Conservation (phyloP, 2,329 filamentous ascomycete species). For the Stachybotrys chlorohalonatus region DNA sequence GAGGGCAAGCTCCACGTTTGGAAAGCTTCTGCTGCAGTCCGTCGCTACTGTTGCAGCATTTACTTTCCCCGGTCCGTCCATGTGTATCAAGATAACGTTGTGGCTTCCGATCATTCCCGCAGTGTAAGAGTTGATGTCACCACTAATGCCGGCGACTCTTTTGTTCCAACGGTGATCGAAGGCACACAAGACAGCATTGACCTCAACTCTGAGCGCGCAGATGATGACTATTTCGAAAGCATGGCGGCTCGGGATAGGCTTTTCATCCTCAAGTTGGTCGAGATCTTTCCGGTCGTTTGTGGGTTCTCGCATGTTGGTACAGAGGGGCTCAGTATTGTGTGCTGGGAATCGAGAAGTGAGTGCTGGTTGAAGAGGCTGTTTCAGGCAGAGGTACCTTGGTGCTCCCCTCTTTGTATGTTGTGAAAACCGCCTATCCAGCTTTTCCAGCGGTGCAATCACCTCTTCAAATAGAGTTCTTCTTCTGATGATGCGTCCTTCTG, state of each 20-base stretch:
- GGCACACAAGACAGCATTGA: constrained; percentile 4
- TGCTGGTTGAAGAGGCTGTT: neutral
- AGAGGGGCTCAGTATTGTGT: neutral
- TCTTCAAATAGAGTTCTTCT: neutral
- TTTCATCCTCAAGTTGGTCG: neutral
- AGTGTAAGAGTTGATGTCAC: constrained; percentile 19
- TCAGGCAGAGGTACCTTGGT: neutral
- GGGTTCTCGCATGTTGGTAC: neutral
- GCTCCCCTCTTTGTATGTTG: neutral
- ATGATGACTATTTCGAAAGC: constrained; percentile 5
- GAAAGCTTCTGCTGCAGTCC: constrained; percentile 7
- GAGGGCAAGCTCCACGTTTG: constrained; percentile 7
- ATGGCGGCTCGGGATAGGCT: neutral
- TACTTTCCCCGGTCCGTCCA: constrained; percentile 10
- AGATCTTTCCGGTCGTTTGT: neutral
- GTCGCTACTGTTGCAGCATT: constrained; percentile 4
- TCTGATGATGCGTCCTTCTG: neutral
- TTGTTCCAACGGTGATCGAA: neutral
- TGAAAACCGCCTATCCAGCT: neutral
- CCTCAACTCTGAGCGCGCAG: constrained; percentile 8
- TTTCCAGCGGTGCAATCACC: neutral
- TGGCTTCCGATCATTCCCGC: constrained; percentile 9
- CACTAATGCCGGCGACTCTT: constrained; percentile 8
- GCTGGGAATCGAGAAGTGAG: neutral
- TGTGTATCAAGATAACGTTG: constrained; percentile 12